phyloP scores from a whole-genome alignment of 2,329 filamentous ascomycete species.

The Pseudogymnoascus sp. region DNA sequence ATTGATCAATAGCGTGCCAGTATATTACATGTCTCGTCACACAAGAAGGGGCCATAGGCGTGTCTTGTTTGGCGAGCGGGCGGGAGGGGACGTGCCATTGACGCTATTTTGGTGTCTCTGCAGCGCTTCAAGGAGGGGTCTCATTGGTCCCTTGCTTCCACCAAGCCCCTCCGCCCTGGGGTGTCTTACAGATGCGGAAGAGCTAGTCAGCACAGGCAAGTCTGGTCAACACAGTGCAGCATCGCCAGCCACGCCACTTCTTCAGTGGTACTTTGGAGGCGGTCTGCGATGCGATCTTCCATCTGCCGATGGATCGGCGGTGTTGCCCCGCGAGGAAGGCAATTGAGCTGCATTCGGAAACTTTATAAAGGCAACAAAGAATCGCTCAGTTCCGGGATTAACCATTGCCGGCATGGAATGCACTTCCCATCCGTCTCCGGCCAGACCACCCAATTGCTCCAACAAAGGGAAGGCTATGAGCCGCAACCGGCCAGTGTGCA shows the following conservation, averaged over 20 bases:
- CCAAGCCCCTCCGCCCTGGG: neutral
- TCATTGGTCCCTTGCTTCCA: neutral
- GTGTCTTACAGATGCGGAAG: neutral
- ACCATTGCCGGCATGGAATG: neutral
- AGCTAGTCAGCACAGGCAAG: neutral
- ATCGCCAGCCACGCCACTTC: constrained; percentile 6
- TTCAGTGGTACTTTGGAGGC: neutral
- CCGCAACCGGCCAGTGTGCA: neutral
- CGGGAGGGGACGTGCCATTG: constrained; percentile 3
- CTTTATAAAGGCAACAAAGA: neutral
- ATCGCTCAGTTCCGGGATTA: neutral
- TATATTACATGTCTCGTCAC: neutral
- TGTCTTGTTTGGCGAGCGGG: neutral
- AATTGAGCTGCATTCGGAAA: neutral
- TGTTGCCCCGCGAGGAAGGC: neutral
- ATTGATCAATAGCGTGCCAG: neutral
- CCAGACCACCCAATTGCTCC: too few species aligned
- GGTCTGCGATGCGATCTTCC: neutral
- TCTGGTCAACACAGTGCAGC: neutral
- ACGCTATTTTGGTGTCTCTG: constrained; percentile 3
- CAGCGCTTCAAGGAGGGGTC: constrained; percentile 2
- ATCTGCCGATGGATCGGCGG: neutral
- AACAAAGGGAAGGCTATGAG: too few species aligned
- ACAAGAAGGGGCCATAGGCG: neutral
- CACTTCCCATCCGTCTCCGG: neutral